Base-by-base conservation (phyloP, 176 grass and related monocot genomes). In the Guadua angustifolia region DNA sequence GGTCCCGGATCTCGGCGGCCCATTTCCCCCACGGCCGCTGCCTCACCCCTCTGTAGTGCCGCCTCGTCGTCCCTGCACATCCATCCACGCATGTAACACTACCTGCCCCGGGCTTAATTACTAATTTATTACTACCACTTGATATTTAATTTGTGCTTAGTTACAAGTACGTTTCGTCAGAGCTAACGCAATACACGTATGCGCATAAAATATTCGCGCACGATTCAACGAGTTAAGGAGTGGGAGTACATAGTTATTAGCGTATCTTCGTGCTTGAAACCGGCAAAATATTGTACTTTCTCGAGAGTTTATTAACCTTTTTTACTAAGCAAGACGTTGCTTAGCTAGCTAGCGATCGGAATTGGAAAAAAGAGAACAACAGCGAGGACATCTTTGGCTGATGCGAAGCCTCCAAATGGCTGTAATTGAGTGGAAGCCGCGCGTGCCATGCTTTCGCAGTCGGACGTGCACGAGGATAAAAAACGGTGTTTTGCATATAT, bases 21-120 rank as follows among this genome's bases (percentile, higher is more conserved):
- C 90, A 92, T 70, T 92, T 92, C 33, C 90, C 90, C 90, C 90
- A 92, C 12, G 90, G 90, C 79, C 90, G 87, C 87, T 92, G 90
- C 75, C 90, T 53, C 12, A 92, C 83, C 17, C 90, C 90, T 80
- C 90, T 52, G 80, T 92, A 92, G 87, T 89, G 90, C 45, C 83
- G 71, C 84, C 80, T 65, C 77, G 79, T 77, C 58, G 79, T 77
- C 58, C 78, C 77, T 67, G 59, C 6, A 18, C 50, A 44, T 33
- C 15, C 3, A 17, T 35, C 58, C 45, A 12, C 25, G 25, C 19
- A 78, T 57, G 18, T 39, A 7, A 33, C 21, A 16, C 47, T 1
- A 14, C 47, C 14, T 50, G 44, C 35, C 13, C 47, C 47, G 1
- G 44, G 8, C 19, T 43, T 29, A 53, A 39, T 74, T 24, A 74